Conservation (phyloP, 495 filamentous ascomycete genomes). For the Neurospora sp. region DNA sequence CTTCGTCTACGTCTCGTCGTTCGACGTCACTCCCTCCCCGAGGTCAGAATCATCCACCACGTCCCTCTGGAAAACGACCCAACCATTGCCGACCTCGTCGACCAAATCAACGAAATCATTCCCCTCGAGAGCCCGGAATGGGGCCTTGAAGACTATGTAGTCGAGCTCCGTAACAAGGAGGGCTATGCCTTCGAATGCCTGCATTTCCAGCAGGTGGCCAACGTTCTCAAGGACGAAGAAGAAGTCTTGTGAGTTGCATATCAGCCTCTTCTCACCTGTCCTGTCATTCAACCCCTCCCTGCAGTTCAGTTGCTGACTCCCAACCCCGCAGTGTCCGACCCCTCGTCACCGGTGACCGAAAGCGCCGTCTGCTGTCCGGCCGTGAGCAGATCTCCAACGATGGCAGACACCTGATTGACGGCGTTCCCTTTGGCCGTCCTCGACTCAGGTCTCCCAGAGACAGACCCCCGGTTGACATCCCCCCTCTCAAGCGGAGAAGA, state of each 20-base stretch:
- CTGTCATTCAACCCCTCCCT: neutral
- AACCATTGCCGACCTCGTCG: conserved; percentile 72
- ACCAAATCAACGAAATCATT: conserved; percentile 71
- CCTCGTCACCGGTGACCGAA: conserved; percentile 62
- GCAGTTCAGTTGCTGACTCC: conserved; percentile 3
- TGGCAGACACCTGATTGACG: conserved; percentile 80
- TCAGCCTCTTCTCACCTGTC: neutral
- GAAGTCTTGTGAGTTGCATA: conserved; percentile 57
- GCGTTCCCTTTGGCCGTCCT: conserved; percentile 75
- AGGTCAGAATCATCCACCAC: conserved; percentile 65
- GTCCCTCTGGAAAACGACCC: conserved; percentile 43
- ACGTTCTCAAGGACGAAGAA: conserved; percentile 71
- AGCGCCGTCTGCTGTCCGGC: conserved; percentile 63
- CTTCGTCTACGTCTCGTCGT: conserved; percentile 82
- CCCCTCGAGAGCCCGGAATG: conserved; percentile 75
- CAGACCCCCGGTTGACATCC: conserved; percentile 63
- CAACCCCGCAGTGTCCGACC: conserved; percentile 59
- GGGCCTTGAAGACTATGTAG: conserved; percentile 89
- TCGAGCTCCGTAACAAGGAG: conserved; percentile 51
- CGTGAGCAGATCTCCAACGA: conserved; percentile 72
- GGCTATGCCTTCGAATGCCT: conserved; percentile 72
- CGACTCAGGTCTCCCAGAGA: conserved; percentile 46
- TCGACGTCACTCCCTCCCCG: conserved; percentile 68
- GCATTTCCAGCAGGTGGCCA: conserved; percentile 68
- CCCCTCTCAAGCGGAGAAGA: conserved; percentile 61